Evolutionary conservation across 1,284 basidiomycete genomes (phyloP).

Genomic region (Trichosporon coremiiforme): DNA sequence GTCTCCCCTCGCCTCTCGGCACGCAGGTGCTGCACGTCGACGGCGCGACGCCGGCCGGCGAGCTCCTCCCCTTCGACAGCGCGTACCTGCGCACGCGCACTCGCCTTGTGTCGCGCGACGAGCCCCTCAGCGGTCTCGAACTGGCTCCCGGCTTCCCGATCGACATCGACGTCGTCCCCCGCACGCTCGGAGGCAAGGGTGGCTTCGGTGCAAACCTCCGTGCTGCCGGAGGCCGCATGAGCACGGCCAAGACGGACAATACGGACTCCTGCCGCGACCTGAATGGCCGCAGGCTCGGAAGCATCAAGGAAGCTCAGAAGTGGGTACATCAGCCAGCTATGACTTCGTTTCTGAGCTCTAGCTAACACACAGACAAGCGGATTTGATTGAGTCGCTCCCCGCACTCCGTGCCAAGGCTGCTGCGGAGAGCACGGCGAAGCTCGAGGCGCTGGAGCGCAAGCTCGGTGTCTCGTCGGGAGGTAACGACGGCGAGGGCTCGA

Average conservation of each 20-base stretch:
- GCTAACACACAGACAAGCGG: constrained; percentile 67
- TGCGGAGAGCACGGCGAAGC: constrained; percentile 78
- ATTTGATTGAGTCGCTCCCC: constrained; percentile 83
- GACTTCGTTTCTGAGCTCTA: too few relatives aligned
- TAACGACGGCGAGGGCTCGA: constrained; percentile 33
- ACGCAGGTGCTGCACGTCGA: constrained; percentile 35
- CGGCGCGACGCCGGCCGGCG: constrained; percentile 31
- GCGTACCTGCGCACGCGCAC: constrained; percentile 47
- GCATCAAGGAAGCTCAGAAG: constrained; percentile 95
- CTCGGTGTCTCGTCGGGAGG: constrained; percentile 65
- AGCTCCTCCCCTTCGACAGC: constrained; percentile 28
- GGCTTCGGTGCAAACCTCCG: constrained; percentile 96
- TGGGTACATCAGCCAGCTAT: constrained; percentile 50
- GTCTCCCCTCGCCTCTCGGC: constrained; percentile 46
- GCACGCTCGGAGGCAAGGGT: constrained; percentile 87
- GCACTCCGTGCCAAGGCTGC: constrained; percentile 76
- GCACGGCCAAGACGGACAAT: constrained; percentile 89
- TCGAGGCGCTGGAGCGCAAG: constrained; percentile 79
- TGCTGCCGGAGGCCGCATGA: constrained; percentile 97
- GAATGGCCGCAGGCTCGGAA: constrained; percentile 83
- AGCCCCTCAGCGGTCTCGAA: constrained; percentile 31
- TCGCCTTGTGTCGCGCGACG: constrained; percentile 31
- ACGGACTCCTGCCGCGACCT: constrained; percentile 94
- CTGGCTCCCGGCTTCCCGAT: constrained; percentile 37
- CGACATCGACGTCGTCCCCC: constrained; percentile 50